Evolutionary conservation across 768 basidiomycete genomes (phyloP).

Genomic region (Amanita pseudoporphyria): DNA sequence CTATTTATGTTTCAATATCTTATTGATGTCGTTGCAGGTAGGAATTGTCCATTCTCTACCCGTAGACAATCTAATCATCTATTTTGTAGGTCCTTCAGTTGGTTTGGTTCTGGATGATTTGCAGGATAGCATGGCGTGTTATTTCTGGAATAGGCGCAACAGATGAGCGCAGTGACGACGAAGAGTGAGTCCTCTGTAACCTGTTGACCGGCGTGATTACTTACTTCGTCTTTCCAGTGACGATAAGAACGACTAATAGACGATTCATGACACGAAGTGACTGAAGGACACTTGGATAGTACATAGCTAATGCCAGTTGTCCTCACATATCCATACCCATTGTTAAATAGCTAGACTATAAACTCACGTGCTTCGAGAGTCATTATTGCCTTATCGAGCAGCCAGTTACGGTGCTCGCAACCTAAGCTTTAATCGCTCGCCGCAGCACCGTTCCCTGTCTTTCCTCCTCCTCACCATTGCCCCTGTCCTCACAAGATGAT

Average conservation of each 20-base stretch:
- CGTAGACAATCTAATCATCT: conserved; percentile 10
- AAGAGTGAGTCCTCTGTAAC: conserved; percentile 18
- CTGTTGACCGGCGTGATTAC: background rate
- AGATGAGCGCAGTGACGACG: conserved; percentile 82
- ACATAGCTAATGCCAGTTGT: too few relatives aligned
- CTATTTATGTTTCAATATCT: conserved; percentile 37
- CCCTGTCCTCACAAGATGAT: conserved; percentile 35
- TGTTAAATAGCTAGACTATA: background rate
- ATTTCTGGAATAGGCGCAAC: conserved; percentile 64
- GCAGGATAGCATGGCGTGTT: conserved; percentile 74
- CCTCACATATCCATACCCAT: too few relatives aligned
- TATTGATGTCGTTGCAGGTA: conserved; percentile 60
- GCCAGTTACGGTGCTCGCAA: background rate
- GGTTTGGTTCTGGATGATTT: conserved; percentile 84
- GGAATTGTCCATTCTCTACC: conserved; percentile 10
- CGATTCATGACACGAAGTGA: background rate
- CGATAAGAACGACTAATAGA: background rate
- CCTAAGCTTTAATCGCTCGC: background rate
- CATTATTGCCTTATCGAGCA: conserved; percentile 8
- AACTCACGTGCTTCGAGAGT: conserved; percentile 6
- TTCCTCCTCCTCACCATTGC: background rate
- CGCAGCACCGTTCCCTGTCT: conserved; percentile 1
- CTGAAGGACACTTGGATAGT: background rate
- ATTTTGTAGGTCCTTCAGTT: conserved; percentile 52
- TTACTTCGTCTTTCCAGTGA: background rate